Base-by-base conservation (phyloP, 2,329 filamentous ascomycete genomes). In the Scedosporium dehoogii region DNA sequence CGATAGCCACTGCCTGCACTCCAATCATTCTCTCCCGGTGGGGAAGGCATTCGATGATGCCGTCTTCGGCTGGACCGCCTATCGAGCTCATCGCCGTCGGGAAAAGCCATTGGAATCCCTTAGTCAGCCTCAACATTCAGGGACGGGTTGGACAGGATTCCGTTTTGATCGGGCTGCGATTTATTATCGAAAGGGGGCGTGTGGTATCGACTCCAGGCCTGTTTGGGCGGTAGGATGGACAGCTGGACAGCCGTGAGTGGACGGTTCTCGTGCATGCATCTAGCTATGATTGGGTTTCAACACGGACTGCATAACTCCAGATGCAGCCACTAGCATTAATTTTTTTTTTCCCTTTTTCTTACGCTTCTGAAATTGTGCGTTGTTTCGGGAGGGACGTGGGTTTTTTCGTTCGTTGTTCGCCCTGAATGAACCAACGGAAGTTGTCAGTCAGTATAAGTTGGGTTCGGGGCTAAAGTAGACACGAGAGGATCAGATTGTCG, bases 11-110 rank as follows among this genome's bases (percentile, higher is more conserved):
- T 68, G 60, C 61, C 67, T 48, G 67, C 66, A 61, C 70, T 70
- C 72, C 73, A 72, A 69, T 71, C 69, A 69, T 67, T 65, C 61
- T 69, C 65, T 63, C 68, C 67, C 59, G 69, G 67, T 61, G 69
- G 68, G 61, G 70, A 68, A 63, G 68, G 56, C 38, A 38, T 56
- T 18, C 59, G 63, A 55, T 41, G 57, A 60, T 63, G 57, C 53
- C 58, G 62, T 23, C 59, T 64, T 42, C 62, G 63, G 38, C 62
- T 61, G 53, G 57, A 60, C 58, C 64, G 63, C 63, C 65, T 65
- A 63, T 63, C 62, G 60, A 64, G 57, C 48, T 64, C 65, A 48
- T 66, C 63, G 44, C 58, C 65, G 62, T 67, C 65, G 53, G 62
- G 63, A 57, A 65, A 66, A 53, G 64, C 66, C 66, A 67, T 67